Conservation (phyloP, 2,329 filamentous ascomycete species). For the Sclerotinia borealis region DNA sequence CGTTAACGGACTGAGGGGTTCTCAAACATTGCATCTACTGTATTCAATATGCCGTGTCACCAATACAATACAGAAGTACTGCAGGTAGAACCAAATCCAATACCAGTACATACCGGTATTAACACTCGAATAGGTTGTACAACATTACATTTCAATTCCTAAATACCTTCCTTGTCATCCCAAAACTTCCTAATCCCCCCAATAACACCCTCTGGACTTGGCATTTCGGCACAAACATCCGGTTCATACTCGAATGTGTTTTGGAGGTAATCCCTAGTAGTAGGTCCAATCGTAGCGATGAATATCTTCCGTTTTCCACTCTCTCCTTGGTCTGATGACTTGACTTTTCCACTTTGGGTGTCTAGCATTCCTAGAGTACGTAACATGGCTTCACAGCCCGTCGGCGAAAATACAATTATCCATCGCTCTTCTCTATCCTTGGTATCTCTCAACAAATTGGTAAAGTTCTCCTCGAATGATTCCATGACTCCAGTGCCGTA, state of each 20-base stretch:
- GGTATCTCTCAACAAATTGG: conserved; percentile 42
- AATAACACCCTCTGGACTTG: conserved; percentile 73
- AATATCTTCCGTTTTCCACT: conserved; percentile 43
- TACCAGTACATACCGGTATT: too few species aligned
- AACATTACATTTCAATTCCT: too few species aligned
- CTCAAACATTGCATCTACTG: background rate
- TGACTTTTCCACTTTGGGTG: conserved; percentile 38
- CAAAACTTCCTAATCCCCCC: conserved; percentile 51
- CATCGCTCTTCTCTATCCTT: conserved; percentile 46
- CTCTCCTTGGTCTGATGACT: conserved; percentile 10
- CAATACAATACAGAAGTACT: background rate
- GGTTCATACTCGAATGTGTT: conserved; percentile 60
- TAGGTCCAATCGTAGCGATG: conserved; percentile 88
- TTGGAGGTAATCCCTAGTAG: conserved; percentile 70
- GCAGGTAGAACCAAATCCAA: background rate
- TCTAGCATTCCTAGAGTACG: conserved; percentile 48
- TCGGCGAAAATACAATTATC: conserved; percentile 70
- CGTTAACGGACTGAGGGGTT: too few species aligned
- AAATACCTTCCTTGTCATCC: background rate
- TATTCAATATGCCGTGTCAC: background rate
- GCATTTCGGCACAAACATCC: conserved; percentile 74
- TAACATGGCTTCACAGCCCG: conserved; percentile 57
- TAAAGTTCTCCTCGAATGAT: conserved; percentile 67
- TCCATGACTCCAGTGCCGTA: conserved; percentile 83
- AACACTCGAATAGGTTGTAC: too few species aligned